Percentiles rank a stretch among this genome's conserved stretches.
Conservation (phyloP, 2,329 filamentous ascomycete genomes). For the Annulohypoxylon truncatum region DNA sequence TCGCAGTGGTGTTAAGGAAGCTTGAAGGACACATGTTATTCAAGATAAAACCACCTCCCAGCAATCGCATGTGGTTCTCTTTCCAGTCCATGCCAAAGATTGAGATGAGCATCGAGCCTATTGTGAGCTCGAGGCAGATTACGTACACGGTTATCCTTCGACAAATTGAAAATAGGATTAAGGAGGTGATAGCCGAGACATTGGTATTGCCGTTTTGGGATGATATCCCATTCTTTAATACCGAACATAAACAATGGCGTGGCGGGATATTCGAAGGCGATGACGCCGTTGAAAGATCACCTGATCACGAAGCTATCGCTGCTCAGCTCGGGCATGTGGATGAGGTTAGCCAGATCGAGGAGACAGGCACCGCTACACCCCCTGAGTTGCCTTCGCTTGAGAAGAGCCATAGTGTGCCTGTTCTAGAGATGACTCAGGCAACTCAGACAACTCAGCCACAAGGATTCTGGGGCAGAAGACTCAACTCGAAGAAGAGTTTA, state of each 20-base stretch:
- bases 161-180: constrained; percentile 94
- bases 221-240: constrained; percentile 90
- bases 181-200: constrained; percentile 92
- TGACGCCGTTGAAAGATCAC: constrained; percentile 56
- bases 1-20: constrained; percentile 86
- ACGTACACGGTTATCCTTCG: constrained; percentile 92
- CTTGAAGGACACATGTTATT: constrained; percentile 87
- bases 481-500: constrained; percentile 53
- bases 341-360: constrained; percentile 59
- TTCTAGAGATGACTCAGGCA: constrained; percentile 54
- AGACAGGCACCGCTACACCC: constrained; percentile 50
- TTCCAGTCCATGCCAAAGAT: constrained; percentile 96
- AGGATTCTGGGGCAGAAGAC: constrained; percentile 64
- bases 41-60: constrained; percentile 93
- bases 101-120: constrained; percentile 93
- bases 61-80: constrained; percentile 94
- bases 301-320: constrained; percentile 53
- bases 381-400: constrained; percentile 61
- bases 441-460: constrained; percentile 49
- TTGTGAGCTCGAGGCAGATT: constrained; percentile 94
- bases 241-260: constrained; percentile 79
- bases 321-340: constrained; percentile 61
- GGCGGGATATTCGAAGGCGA: constrained; percentile 83
- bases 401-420: constrained; percentile 65
- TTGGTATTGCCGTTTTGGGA: constrained; percentile 96